Evolutionary conservation across 768 basidiomycete genomes (phyloP), one percentile per base, ranked within the genome.

Genomic region (Tricholomella constricta): DNA sequence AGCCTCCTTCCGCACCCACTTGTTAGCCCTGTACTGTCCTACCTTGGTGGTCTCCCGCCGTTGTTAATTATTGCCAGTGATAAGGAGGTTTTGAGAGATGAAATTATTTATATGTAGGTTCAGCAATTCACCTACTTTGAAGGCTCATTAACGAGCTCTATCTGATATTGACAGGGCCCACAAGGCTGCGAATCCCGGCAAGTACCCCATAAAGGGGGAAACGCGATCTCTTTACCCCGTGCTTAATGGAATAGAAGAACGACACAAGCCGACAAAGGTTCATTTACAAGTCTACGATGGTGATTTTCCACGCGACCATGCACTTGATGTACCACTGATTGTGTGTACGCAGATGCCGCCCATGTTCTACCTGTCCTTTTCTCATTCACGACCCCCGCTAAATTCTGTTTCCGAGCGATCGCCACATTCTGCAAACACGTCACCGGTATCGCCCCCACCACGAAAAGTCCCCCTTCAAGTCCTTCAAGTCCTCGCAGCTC

Each of bases 261-360:
- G 75, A 10, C 70, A 71, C 58, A 65, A 69, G n/a, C 76, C 89
- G 2, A 94, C 94, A 1, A 78, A 86, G 51, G 93, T 96, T 15
- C 94, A 98, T 72, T 74, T 98, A 10, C 94, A 98, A 67, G 84
- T 97, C 1, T 97, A 94, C 64, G 94, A 98, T 64, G 93, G 91
- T 80, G 68, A 61, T 66, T 45, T 9, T 17, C 38, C 19, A 4
- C 8, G 23, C 23, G 38, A 38, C 15, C 37, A 45, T 15, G 15
- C 2, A 31, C 31, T 60, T 51, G 42, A 54, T 64, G 10, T 67
- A 62, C 8, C 67, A 60, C 41, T 58, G 52, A 53, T 49, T 34
- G 20, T 4, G 15, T 36, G 17, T 52, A 3, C 31, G 31, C 50
- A 90, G 89, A 88, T 61, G 77, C 82, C 4, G 85, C 87, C 0